These are phyloP conservation scores for Pichia sp. DNA, from an alignment of 1,139 yeast genomes.

Conservation along the genomic window DNA sequence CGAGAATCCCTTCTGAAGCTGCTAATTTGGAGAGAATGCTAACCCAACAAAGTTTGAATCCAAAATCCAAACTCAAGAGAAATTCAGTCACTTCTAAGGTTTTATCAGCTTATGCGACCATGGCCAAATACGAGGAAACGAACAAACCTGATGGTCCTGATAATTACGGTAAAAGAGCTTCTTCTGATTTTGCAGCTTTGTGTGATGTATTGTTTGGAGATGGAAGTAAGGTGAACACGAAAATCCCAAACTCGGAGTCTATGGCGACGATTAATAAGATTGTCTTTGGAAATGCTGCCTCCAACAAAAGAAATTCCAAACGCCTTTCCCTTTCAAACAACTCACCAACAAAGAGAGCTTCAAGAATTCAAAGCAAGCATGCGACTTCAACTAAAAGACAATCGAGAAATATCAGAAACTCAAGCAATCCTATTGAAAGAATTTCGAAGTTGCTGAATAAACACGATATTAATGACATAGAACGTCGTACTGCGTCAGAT, in stretches of 20 bases:
- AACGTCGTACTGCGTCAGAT: constrained; percentile 40
- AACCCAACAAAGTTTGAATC: background rate
- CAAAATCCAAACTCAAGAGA: constrained; percentile 40
- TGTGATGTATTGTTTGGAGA: constrained; percentile 65
- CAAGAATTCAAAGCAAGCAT: background rate
- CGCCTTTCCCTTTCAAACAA: background rate
- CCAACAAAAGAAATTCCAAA: background rate
- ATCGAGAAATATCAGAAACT: constrained; percentile 6
- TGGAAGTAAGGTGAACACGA: constrained; percentile 12
- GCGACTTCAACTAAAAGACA: background rate
- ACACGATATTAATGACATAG: constrained; percentile 33
- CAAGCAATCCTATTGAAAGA: constrained; percentile 23
- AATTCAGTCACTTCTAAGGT: constrained; percentile 64
- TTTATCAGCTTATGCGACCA: constrained; percentile 62
- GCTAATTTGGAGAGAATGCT: constrained; percentile 4
- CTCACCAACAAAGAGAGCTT: background rate
- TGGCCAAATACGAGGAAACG: constrained; percentile 38
- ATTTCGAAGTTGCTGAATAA: constrained; percentile 24
- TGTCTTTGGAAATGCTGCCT: constrained; percentile 16
- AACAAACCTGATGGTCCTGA: constrained; percentile 54
- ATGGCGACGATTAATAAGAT: constrained; percentile 24
- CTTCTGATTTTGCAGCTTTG: constrained; percentile 67
- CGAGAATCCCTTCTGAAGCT: constrained; percentile 4
- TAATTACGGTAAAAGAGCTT: constrained; percentile 65
- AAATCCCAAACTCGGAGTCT: constrained; percentile 21